Percentiles rank a stretch among this genome's conserved stretches.
Evolutionary conservation across 1,284 basidiomycete genomes (phyloP).

Genomic region (Chiua sp.): DNA sequence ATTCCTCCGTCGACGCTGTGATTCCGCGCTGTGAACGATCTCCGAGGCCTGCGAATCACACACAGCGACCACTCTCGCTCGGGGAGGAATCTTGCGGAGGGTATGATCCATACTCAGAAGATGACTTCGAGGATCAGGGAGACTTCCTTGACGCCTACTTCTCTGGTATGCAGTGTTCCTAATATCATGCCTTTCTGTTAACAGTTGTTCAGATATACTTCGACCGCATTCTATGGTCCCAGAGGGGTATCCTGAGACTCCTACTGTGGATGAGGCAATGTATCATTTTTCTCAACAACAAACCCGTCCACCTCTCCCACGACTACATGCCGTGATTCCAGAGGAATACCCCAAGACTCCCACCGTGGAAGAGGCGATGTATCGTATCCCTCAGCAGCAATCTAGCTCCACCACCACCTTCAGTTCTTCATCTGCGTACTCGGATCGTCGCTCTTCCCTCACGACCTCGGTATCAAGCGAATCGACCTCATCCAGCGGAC

Average conservation of each 20-base stretch:
- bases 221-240: slow-evolving; percentile 34
- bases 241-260: slow-evolving; percentile 24
- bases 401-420: background rate
- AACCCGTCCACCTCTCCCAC: background rate
- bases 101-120: slow-evolving; percentile 34
- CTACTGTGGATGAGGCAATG: slow-evolving; percentile 14
- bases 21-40: slow-evolving; percentile 43
- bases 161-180: slow-evolving; percentile 41
- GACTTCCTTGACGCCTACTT: slow-evolving; percentile 57
- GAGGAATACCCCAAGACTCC: slow-evolving; percentile 28
- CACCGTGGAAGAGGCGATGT: slow-evolving; percentile 10
- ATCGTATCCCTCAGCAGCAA: slow-evolving; percentile 13
- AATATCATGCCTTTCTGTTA: slow-evolving; percentile 6
- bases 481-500: slow-evolving; percentile 35
- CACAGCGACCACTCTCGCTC: slow-evolving; percentile 20
- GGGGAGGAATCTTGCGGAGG: slow-evolving; percentile 32
- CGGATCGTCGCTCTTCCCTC: slow-evolving; percentile 29
- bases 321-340: slow-evolving; percentile 20
- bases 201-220: slow-evolving; percentile 41
- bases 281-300: slow-evolving; percentile 15
- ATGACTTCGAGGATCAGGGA: slow-evolving; percentile 42
- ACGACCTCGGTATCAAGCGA: slow-evolving; percentile 36
- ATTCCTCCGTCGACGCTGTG: slow-evolving; percentile 60
- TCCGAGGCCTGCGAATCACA: background rate
- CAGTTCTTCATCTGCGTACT: slow-evolving; percentile 16